Conservation (phyloP, 306 rosid genomes). For the Macrotyloma uniflorum region DNA sequence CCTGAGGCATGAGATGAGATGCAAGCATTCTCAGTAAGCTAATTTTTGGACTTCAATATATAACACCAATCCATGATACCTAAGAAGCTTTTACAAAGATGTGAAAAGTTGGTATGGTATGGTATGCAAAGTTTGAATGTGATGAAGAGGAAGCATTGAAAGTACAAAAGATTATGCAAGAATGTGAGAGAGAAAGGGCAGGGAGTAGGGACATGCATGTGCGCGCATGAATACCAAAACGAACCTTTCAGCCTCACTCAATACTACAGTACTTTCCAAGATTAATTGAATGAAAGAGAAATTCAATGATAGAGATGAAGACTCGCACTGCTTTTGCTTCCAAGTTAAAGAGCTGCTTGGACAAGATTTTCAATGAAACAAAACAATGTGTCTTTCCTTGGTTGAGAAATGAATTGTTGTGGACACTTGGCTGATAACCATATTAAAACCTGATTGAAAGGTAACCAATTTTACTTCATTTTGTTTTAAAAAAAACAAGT, state of each 20-base stretch:
- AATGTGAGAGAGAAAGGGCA: background rate
- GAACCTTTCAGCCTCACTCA: constrained; percentile 25
- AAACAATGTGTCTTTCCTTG: too few relatives aligned
- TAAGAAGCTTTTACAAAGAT: background rate
- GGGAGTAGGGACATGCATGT: constrained; percentile 40
- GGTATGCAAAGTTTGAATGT: background rate
- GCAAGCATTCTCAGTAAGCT: background rate
- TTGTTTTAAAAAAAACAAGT: too few relatives aligned
- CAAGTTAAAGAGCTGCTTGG: too few relatives aligned
- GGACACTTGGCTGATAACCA: too few relatives aligned
- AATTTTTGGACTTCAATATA: background rate
- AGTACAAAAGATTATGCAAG: constrained; percentile 23
- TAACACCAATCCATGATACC: background rate
- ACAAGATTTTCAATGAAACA: background rate
- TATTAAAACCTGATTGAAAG: too few relatives aligned
- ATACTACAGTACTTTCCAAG: constrained; percentile 8
- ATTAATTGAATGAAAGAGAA: constrained; percentile 18
- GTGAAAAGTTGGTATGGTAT: background rate
- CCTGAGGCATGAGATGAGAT: background rate
- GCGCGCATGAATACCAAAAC: constrained; percentile 35
- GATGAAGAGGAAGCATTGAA: background rate
- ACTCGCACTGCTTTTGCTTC: background rate
- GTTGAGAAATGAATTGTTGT: too few relatives aligned
- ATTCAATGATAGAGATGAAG: too few relatives aligned
- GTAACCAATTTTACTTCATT: background rate